Conservation (phyloP, 106 monocot genomes). For the Alisma plantagoaquatica region DNA sequence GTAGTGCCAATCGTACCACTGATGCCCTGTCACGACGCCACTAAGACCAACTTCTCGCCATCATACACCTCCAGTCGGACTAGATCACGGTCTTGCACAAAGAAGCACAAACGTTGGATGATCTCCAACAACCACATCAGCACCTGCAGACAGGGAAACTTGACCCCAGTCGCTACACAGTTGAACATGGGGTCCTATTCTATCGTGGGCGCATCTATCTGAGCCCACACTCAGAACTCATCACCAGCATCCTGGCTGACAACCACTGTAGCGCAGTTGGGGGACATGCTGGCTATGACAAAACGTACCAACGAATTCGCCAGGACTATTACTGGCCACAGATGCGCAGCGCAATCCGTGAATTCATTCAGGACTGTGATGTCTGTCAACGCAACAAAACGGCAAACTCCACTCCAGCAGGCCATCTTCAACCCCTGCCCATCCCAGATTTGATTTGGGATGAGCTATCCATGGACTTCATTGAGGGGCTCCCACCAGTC, state of each 20-base stretch:
- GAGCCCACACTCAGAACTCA: neutral
- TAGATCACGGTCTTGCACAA: neutral
- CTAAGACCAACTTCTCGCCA: too few species aligned
- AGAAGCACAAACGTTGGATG: neutral
- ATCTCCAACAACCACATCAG: too few species aligned
- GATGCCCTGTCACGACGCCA: neutral
- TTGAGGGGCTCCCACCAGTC: neutral
- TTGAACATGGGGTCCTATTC: neutral
- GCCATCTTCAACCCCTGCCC: neutral
- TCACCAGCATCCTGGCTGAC: neutral
- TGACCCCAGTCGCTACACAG: neutral
- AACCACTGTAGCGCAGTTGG: neutral
- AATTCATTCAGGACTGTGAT: neutral
- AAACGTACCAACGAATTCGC: neutral
- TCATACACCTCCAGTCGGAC: neutral
- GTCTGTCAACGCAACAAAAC: neutral
- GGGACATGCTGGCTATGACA: neutral
- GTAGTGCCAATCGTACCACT: neutral
- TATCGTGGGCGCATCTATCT: neutral
- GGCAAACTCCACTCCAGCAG: neutral
- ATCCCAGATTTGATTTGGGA: neutral
- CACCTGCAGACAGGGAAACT: neutral
- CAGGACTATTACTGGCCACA: neutral
- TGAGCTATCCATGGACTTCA: constrained; percentile 1
- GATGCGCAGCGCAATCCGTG: neutral